Evolutionary conservation across 768 basidiomycete genomes (phyloP).

Genomic region (Russula vinacea): DNA sequence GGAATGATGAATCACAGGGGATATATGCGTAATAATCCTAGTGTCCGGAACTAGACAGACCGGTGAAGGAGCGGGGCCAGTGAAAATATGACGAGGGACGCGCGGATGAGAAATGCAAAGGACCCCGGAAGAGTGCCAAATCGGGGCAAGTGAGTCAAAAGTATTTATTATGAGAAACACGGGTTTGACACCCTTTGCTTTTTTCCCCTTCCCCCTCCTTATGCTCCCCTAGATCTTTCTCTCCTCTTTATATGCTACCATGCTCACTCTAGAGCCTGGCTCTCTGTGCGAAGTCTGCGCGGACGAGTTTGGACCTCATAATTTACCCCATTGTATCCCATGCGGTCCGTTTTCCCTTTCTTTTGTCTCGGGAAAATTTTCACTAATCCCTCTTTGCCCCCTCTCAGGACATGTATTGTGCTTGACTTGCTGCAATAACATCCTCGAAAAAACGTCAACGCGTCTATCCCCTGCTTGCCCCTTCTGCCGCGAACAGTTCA

Average conservation of each 20-base stretch:
- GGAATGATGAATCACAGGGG: background rate
- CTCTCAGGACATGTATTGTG: slow-evolving; percentile 75
- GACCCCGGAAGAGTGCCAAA: slow-evolving; percentile 27
- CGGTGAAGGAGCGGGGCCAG: slow-evolving; percentile 10
- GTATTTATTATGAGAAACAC: slow-evolving; percentile 23
- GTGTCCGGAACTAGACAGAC: slow-evolving; percentile 1
- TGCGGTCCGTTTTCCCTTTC: slow-evolving; percentile 56
- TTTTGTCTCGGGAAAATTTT: slow-evolving; percentile 32
- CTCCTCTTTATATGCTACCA: slow-evolving; percentile 36
- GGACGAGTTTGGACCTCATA: slow-evolving; percentile 75
- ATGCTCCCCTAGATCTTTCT: slow-evolving; percentile 27
- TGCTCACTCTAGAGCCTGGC: slow-evolving; percentile 81
- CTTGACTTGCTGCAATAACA: slow-evolving; percentile 70
- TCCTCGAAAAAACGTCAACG: slow-evolving; percentile 74
- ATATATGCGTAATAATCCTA: background rate
- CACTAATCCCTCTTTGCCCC: slow-evolving; percentile 19
- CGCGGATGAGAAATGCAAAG: slow-evolving; percentile 14
- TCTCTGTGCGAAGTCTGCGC: slow-evolving; percentile 89
- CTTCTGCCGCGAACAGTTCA: slow-evolving; percentile 78
- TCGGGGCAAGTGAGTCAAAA: slow-evolving; percentile 16
- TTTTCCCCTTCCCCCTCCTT: slow-evolving; percentile 21
- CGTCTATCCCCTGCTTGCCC: slow-evolving; percentile 74
- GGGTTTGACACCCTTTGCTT: slow-evolving; percentile 10
- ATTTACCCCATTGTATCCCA: slow-evolving; percentile 74
- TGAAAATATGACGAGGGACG: slow-evolving; percentile 1